Conservation (phyloP, 208 protist species). For the Endotrypanum monterogeii region DNA sequence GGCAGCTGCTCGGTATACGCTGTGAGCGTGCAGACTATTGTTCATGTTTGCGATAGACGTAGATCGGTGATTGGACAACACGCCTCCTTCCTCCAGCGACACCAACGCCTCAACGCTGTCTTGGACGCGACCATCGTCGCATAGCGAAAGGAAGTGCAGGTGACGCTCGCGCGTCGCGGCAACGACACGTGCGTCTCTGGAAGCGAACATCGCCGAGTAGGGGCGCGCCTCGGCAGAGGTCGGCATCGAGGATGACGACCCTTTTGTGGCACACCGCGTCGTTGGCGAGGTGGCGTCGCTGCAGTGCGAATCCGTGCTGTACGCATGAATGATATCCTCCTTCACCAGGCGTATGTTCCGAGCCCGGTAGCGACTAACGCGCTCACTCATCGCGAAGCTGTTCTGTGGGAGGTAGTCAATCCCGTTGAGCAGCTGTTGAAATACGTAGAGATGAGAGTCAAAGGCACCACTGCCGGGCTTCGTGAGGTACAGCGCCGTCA, state of each 20-base stretch:
- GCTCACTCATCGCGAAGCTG: conserved; percentile 27
- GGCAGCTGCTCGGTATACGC: neutral
- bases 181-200: conserved; percentile 16
- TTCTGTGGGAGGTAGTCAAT: conserved; percentile 56
- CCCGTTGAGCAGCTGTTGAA: conserved; percentile 71
- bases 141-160: conserved; percentile 51
- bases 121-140: conserved; percentile 70
- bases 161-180: conserved; percentile 50
- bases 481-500: conserved; percentile 85
- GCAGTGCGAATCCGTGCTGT: conserved; percentile 24
- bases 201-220: conserved; percentile 16
- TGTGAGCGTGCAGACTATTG: conserved; percentile 1
- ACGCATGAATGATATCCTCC: conserved; percentile 64
- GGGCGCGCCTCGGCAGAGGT: neutral
- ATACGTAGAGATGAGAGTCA: conserved; percentile 84
- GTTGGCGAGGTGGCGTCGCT: neutral
- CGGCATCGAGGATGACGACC: neutral
- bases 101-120: conserved; percentile 49
- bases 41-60: neutral
- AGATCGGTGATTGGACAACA: conserved; percentile 11
- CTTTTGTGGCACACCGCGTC: neutral
- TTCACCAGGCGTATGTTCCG: conserved; percentile 76
- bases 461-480: conserved; percentile 75
- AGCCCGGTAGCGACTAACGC: conserved; percentile 59
- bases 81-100: conserved; percentile 64